A percentile compares a stretch with the other conserved stretches of the same genome.
phyloP scores from a whole-genome alignment of 2,329 filamentous ascomycete genomes.

The Talaromyces albobiverticillius region DNA sequence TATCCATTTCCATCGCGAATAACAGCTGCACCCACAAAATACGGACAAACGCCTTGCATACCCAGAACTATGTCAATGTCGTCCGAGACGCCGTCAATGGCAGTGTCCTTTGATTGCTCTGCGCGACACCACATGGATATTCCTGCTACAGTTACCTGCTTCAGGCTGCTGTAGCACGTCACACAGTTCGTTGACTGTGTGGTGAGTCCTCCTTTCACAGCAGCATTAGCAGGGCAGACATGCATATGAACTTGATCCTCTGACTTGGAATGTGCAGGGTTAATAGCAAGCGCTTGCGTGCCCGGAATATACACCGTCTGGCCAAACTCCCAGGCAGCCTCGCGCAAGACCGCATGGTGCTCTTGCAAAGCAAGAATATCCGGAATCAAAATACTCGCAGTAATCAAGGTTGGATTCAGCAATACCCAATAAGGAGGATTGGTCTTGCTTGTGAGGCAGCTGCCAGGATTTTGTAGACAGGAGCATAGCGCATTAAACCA shows the following conservation, averaged over 20 bases:
- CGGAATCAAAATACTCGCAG: neutral
- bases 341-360: neutral
- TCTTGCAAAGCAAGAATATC: neutral
- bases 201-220: neutral
- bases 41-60: neutral
- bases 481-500: neutral
- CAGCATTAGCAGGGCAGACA: neutral
- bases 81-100: neutral
- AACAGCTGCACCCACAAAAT: neutral
- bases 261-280: neutral
- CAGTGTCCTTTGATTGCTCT: neutral
- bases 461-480: neutral
- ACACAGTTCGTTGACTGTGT: neutral
- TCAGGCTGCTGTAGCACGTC: neutral
- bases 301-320: neutral
- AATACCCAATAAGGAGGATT: constrained; percentile 1
- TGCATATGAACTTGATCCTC: neutral
- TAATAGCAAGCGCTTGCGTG: neutral
- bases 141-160: neutral
- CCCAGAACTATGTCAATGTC: constrained; percentile 1
- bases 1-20: neutral
- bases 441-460: neutral
- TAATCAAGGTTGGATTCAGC: neutral
- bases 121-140: neutral
- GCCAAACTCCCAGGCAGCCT: neutral